Percentiles rank a stretch among this genome's conserved stretches.
Evolutionary conservation across 495 filamentous ascomycete species (phyloP).

Genomic region (Podospora pseudoanserina): DNA sequence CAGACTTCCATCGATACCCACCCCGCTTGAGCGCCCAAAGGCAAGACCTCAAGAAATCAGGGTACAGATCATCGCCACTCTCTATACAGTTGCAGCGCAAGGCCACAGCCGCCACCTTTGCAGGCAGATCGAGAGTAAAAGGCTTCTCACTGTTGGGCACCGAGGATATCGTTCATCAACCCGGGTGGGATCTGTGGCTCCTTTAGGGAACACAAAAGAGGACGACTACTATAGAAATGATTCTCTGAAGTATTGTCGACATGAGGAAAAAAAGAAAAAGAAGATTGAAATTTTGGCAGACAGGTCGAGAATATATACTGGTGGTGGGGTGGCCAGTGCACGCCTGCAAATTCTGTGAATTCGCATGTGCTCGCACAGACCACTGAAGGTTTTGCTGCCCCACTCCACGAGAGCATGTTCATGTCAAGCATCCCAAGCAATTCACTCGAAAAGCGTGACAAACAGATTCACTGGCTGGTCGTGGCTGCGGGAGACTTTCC

Average conservation of each 20-base stretch:
- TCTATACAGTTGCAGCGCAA: slow-evolving; percentile 45
- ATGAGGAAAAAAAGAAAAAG: slow-evolving; percentile 42
- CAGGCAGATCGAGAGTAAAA: slow-evolving; percentile 50
- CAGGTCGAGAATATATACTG: slow-evolving; percentile 33
- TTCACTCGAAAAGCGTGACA: neutral
- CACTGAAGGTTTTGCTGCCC: neutral
- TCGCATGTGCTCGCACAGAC: slow-evolving; percentile 10
- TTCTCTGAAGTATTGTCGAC: slow-evolving; percentile 76
- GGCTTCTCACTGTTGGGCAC: slow-evolving; percentile 55
- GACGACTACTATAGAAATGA: slow-evolving; percentile 89
- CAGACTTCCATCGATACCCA: slow-evolving; percentile 63
- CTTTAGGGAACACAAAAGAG: slow-evolving; percentile 73
- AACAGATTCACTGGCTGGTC: neutral
- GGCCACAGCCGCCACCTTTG: slow-evolving; percentile 45
- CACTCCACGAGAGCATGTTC: neutral
- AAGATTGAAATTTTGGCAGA: slow-evolving; percentile 24
- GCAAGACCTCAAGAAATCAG: slow-evolving; percentile 46
- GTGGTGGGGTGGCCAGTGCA: slow-evolving; percentile 35
- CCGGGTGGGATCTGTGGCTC: slow-evolving; percentile 61
- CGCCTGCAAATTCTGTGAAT: slow-evolving; percentile 36
- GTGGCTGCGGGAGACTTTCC: neutral
- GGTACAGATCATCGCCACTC: slow-evolving; percentile 64
- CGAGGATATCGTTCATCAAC: slow-evolving; percentile 61
- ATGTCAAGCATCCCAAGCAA: neutral
- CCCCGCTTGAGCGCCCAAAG: slow-evolving; percentile 53